Evolutionary conservation across 2,329 filamentous ascomycete species (phyloP).

Genomic region (Aspergillus floridensis): DNA sequence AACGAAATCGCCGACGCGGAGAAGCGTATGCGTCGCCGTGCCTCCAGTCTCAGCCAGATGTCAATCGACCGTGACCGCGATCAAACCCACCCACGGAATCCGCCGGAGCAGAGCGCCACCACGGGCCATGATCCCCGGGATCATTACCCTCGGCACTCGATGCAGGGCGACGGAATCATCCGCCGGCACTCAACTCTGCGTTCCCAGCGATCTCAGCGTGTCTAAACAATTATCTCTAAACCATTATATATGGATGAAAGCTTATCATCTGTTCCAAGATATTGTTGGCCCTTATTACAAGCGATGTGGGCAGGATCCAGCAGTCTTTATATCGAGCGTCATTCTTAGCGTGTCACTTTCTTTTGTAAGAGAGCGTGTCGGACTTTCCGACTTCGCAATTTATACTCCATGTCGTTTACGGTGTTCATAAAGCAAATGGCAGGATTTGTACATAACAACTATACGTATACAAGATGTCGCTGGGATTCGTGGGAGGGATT

Average conservation of each 20-base stretch:
- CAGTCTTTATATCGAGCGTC: background rate
- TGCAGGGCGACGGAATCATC: conserved; percentile 22
- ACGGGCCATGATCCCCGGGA: conserved; percentile 28
- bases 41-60: conserved; percentile 35
- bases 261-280: too few relatives aligned
- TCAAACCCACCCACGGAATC: conserved; percentile 19
- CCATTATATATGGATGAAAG: too few relatives aligned
- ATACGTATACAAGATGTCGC: background rate
- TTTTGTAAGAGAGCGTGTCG: background rate
- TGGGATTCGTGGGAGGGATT: background rate
- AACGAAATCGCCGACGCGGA: conserved; percentile 57
- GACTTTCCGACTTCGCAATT: background rate
- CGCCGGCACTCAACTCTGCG: conserved; percentile 30
- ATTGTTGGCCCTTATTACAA: background rate
- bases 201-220: conserved; percentile 22
- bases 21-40: conserved; percentile 41
- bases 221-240: conserved; percentile 3
- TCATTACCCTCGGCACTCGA: conserved; percentile 17
- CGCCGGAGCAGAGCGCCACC: conserved; percentile 21
- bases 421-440: background rate
- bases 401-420: background rate
- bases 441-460: background rate
- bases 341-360: background rate
- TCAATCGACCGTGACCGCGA: conserved; percentile 24
- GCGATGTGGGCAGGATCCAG: background rate